Conservation (phyloP, 768 basidiomycete genomes). For the Pisolithus orientalis region DNA sequence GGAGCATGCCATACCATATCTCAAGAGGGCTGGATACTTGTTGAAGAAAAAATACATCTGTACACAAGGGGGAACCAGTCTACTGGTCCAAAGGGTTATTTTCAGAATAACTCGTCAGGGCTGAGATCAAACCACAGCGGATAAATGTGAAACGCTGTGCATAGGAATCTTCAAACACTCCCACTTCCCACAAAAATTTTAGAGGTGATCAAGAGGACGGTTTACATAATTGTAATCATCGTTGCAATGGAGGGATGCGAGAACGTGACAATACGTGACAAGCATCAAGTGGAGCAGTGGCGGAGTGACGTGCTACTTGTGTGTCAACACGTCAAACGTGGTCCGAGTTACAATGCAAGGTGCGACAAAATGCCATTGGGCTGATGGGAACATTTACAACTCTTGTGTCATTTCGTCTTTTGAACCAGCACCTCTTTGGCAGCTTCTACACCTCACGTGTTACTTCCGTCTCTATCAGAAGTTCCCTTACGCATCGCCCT, state of each 20-base stretch:
- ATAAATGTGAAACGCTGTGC: background rate
- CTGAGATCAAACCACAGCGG: background rate
- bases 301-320: background rate
- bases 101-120: background rate
- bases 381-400: background rate
- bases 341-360: background rate
- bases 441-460: background rate
- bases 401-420: background rate
- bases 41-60: background rate
- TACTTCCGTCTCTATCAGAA: background rate
- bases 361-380: too few relatives aligned
- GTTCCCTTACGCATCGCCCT: background rate
- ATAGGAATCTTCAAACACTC: background rate
- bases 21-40: background rate
- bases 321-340: background rate
- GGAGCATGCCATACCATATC: background rate
- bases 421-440: background rate
- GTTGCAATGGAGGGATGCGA: background rate
- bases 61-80: background rate
- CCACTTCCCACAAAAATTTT: background rate
- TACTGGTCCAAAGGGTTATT: background rate
- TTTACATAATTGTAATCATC: background rate
- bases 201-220: background rate
- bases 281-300: too few relatives aligned
- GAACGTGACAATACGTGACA: background rate